Evolutionary conservation across 345 rosid species (phyloP).

Genomic region (Arabidopsis arenosa): DNA sequence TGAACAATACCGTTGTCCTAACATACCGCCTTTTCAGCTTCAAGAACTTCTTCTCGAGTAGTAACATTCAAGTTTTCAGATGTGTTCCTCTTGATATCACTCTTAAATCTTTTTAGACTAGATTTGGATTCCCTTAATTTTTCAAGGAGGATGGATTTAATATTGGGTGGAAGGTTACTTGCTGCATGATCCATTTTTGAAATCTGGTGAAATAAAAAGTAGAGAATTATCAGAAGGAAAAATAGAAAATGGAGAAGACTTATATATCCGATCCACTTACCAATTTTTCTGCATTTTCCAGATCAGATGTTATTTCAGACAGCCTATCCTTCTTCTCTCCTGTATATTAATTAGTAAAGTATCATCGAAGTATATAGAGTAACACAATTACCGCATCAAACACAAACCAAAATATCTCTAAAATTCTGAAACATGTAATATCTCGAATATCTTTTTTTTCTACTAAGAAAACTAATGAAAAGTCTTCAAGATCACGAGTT

Average conservation of each 20-base stretch:
- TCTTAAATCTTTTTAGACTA: not conserved
- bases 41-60: not conserved
- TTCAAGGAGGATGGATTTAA: not conserved
- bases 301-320: slow-evolving; percentile 1
- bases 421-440: too few species aligned
- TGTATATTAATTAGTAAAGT: not conserved
- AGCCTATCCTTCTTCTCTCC: not conserved
- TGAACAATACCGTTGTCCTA: not conserved
- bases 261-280: not conserved
- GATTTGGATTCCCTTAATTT: not conserved
- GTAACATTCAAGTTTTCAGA: not conserved
- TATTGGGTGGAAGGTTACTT: not conserved
- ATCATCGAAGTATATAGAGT: not conserved
- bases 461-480: not conserved
- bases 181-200: not conserved
- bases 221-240: not conserved
- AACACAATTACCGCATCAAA: too few species aligned
- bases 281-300: not conserved
- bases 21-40: not conserved
- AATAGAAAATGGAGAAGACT: not conserved
- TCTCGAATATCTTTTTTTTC: too few species aligned
- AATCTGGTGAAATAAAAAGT: not conserved
- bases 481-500: not conserved
- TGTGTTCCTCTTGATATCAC: not conserved
- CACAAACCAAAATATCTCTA: too few species aligned